These are phyloP conservation scores for Chrysanthemum seticuspe DNA, from an alignment of 129 eudicot species.

Conservation along the genomic window DNA sequence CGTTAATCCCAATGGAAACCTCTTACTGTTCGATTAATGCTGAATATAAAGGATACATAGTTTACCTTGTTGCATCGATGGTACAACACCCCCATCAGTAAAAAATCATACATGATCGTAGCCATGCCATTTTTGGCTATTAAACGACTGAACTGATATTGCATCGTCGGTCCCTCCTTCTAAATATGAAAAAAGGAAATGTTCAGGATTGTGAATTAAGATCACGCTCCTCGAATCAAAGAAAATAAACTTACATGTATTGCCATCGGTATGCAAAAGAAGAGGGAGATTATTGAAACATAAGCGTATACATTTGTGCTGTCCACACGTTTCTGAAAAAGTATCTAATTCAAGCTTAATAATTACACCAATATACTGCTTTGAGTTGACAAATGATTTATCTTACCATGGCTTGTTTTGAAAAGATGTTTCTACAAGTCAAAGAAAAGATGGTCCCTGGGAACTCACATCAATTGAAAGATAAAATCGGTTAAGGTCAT, in stretches of 20 bases:
- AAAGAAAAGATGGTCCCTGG: conserved; percentile 80
- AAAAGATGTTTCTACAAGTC: conserved; percentile 89
- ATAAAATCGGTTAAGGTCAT: conserved; percentile 84
- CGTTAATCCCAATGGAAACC: no score
- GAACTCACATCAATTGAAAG: conserved; percentile 81
- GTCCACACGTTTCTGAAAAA: conserved; percentile 76
- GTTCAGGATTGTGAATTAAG: background rate
- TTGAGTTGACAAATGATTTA: background rate
- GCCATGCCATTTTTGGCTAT: background rate
- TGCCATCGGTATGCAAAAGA: conserved; percentile 83
- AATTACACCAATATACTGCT: background rate
- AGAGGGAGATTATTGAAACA: conserved; percentile 78
- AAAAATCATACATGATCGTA: background rate
- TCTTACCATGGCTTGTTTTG: conserved; percentile 86
- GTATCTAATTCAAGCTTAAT: conserved; percentile 21
- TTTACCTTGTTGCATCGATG: background rate
- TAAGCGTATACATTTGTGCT: conserved; percentile 88
- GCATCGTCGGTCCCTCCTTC: background rate
- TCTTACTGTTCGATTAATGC: background rate
- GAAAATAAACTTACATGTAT: conserved; percentile 50
- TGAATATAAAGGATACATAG: background rate
- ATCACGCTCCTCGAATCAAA: background rate
- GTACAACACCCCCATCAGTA: background rate
- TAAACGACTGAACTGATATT: background rate
- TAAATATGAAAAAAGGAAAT: background rate